A percentile compares a stretch with the other conserved stretches of the same genome.
Evolutionary conservation across 2,329 filamentous ascomycete genomes (phyloP).

Genomic region (Domatiomyces globalis): DNA sequence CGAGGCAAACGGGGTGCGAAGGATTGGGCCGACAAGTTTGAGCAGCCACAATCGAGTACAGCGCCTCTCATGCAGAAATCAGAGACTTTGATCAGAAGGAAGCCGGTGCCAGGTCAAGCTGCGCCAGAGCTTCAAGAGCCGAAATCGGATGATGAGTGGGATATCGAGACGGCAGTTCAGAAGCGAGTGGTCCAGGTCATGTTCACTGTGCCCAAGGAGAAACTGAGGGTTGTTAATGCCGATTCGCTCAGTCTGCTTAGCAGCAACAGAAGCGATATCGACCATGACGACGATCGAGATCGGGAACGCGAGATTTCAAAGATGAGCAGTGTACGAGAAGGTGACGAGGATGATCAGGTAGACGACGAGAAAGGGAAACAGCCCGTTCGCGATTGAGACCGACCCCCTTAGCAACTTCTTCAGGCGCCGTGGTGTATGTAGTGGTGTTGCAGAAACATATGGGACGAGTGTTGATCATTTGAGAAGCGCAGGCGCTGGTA

Average conservation of each 20-base stretch:
- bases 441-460: background rate
- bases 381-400: background rate
- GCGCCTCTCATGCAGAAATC: background rate
- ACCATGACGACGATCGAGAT: conserved; percentile 13
- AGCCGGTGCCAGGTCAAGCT: conserved; percentile 14
- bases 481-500: background rate
- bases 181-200: conserved; percentile 64
- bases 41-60: conserved; percentile 23
- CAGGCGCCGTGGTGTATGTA: background rate
- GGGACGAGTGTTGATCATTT: conserved; percentile 1
- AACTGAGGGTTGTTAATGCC: conserved; percentile 77
- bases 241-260: conserved; percentile 32
- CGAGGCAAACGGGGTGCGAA: conserved; percentile 36
- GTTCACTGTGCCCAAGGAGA: conserved; percentile 84
- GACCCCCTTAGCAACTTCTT: background rate
- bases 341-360: conserved; percentile 9
- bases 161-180: conserved; percentile 60
- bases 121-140: conserved; percentile 19
- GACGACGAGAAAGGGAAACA: conserved; percentile 7
- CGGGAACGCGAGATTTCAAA: conserved; percentile 11
- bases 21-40: conserved; percentile 35
- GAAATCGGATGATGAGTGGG: conserved; percentile 45
- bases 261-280: conserved; percentile 18
- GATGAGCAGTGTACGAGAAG: conserved; percentile 17
- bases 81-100: conserved; percentile 18